These are phyloP conservation scores for Pulveroboletus sp. DNA, from an alignment of 768 basidiomycete genomes.

Conservation along the genomic window DNA sequence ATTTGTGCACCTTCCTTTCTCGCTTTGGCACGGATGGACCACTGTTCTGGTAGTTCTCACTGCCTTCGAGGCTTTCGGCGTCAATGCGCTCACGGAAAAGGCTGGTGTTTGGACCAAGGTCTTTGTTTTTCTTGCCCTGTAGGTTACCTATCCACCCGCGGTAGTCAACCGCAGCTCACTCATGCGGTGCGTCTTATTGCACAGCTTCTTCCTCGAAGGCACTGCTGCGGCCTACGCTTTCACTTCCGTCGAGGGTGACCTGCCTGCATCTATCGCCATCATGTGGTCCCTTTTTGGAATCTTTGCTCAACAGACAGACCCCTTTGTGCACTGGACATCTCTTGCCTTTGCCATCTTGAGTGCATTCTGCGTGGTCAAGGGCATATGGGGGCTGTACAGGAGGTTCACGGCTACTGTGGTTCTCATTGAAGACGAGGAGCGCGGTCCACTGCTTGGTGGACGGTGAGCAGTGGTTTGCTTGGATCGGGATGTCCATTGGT, in stretches of 20 bases:
- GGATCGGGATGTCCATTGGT: background rate
- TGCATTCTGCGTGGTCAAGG: constrained; percentile 80
- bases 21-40: constrained; percentile 91
- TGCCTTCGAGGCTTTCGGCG: constrained; percentile 86
- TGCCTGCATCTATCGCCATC: constrained; percentile 88
- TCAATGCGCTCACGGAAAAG: constrained; percentile 54
- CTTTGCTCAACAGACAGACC: constrained; percentile 63
- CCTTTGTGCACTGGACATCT: constrained; percentile 87
- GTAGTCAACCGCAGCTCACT: constrained; percentile 1
- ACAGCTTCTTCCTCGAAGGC: constrained; percentile 84
- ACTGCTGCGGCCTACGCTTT: constrained; percentile 95
- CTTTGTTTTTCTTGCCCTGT: constrained; percentile 90
- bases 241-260: constrained; percentile 83
- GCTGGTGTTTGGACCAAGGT: constrained; percentile 92
- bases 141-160: constrained; percentile 25
- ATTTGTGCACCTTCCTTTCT: constrained; percentile 94
- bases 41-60: constrained; percentile 79
- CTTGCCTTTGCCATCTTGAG: constrained; percentile 82
- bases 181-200: constrained; percentile 1
- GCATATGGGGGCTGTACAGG: constrained; percentile 50
- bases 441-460: constrained; percentile 68
- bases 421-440: constrained; percentile 79
- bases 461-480: constrained; percentile 11
- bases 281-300: constrained; percentile 93
- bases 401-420: constrained; percentile 46